A percentile compares a stretch with the other conserved stretches of the same genome.
Evolutionary conservation across 1,139 yeast species (phyloP).

Genomic region (Groenewaldozyma sp.): DNA sequence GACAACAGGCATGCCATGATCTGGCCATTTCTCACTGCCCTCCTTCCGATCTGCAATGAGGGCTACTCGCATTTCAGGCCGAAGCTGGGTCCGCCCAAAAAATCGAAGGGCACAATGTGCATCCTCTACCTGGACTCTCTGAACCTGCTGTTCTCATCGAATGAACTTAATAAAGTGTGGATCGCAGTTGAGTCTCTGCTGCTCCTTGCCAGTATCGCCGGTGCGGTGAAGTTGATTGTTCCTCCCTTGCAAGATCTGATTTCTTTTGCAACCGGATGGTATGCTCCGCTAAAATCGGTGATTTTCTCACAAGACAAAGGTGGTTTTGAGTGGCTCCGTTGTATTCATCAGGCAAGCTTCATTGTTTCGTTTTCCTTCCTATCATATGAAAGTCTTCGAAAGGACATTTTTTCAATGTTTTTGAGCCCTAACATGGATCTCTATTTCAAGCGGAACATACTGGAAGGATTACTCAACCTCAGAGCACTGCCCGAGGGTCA

Average conservation of each 20-base stretch:
- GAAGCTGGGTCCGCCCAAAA: background rate
- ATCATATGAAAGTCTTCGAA: conserved; percentile 9
- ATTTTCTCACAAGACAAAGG: conserved; percentile 18
- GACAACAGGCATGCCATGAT: conserved; percentile 17
- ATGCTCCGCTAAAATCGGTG: conserved; percentile 9
- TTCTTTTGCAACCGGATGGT: background rate
- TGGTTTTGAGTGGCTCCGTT: conserved; percentile 13
- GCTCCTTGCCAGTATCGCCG: background rate
- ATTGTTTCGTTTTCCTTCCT: conserved; percentile 15
- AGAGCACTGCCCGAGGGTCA: conserved; percentile 14
- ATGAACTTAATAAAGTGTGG: background rate
- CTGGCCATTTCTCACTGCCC: conserved; percentile 26
- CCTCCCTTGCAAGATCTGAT: background rate
- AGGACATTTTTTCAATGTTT: conserved; percentile 12
- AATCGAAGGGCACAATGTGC: background rate
- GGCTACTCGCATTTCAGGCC: conserved; percentile 6
- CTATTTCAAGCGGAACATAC: conserved; percentile 14
- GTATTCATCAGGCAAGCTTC: conserved; percentile 20
- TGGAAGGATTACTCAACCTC: conserved; percentile 16
- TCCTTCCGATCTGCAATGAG: conserved; percentile 26
- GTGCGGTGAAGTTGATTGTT: background rate
- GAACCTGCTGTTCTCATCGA: conserved; percentile 4
- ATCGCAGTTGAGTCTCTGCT: background rate
- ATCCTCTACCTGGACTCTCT: conserved; percentile 9
- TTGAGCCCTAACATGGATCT: conserved; percentile 5